Conservation (phyloP, 2,329 filamentous ascomycete species). For the Beauveria sp. region DNA sequence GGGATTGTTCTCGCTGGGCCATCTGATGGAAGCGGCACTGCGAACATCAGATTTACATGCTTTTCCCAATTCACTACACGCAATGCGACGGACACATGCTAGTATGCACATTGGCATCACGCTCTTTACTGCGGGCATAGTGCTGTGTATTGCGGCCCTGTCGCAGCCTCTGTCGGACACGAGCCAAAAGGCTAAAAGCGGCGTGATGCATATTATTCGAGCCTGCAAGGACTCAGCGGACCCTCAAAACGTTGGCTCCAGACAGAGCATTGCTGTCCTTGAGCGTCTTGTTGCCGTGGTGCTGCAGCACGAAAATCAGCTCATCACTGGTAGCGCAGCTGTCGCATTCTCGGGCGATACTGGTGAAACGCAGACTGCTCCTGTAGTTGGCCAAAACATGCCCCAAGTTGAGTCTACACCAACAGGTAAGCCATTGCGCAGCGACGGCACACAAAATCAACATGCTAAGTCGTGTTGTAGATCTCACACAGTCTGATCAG, state of each 20-base stretch:
- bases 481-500: neutral
- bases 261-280: slow-evolving; percentile 9
- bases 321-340: slow-evolving; percentile 4
- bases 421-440: neutral
- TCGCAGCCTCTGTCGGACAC: slow-evolving; percentile 5
- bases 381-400: neutral
- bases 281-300: slow-evolving; percentile 10
- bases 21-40: slow-evolving; percentile 4
- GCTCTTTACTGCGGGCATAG: slow-evolving; percentile 10
- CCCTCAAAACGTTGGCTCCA: slow-evolving; percentile 1
- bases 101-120: slow-evolving; percentile 12
- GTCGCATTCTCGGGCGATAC: neutral
- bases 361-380: neutral
- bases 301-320: slow-evolving; percentile 6
- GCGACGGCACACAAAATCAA: neutral
- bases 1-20: neutral
- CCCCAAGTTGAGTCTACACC: neutral
- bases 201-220: slow-evolving; percentile 12
- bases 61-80: slow-evolving; percentile 3
- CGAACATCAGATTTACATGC: neutral
- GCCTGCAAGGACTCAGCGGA: slow-evolving; percentile 2
- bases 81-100: slow-evolving; percentile 3
- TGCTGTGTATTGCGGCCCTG: slow-evolving; percentile 7
- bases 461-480: neutral
- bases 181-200: slow-evolving; percentile 4